phyloP scores from a whole-genome alignment of 2,329 filamentous ascomycete species.

The Pseudophaeomoniella oleicola region DNA sequence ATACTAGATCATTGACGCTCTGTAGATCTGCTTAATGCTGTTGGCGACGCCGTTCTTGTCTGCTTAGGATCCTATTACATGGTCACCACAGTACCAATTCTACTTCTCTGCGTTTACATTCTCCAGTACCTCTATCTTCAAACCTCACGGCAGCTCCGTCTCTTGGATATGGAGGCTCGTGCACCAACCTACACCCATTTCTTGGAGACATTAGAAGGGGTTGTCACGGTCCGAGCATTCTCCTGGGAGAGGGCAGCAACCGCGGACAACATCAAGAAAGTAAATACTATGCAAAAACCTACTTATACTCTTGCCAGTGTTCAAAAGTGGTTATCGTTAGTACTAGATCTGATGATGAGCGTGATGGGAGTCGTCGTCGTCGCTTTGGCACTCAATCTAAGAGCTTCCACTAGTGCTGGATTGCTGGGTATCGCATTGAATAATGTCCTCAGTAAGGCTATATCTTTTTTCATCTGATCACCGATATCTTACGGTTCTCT shows the following conservation, averaged over 20 bases:
- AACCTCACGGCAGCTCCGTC: constrained; percentile 33
- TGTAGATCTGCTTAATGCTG: constrained; percentile 1
- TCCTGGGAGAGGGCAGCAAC: constrained; percentile 28
- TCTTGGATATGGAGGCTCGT: constrained; percentile 38
- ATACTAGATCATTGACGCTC: too few relatives aligned
- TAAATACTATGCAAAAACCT: constrained; percentile 27
- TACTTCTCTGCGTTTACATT: constrained; percentile 21
- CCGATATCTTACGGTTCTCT: too few relatives aligned
- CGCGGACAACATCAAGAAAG: constrained; percentile 19
- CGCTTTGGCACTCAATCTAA: constrained; percentile 9
- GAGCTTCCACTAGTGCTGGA: constrained; percentile 1
- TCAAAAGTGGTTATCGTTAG: constrained; percentile 24
- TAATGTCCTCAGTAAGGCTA: constrained; percentile 12
- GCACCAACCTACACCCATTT: constrained; percentile 37
- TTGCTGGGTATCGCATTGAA: constrained; percentile 11
- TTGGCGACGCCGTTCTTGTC: constrained; percentile 15
- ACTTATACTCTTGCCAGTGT: constrained; percentile 31
- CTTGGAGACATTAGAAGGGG: constrained; percentile 32
- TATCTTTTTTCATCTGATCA: too few relatives aligned
- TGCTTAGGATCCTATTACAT: constrained; percentile 23
- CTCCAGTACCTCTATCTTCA: constrained; percentile 33
- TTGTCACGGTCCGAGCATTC: constrained; percentile 37
- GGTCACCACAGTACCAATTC: constrained; percentile 24
- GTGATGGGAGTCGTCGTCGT: constrained; percentile 12
- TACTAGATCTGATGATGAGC: constrained; percentile 13